phyloP scores from a whole-genome alignment of 2,329 filamentous ascomycete genomes.

The Alternaria atra region DNA sequence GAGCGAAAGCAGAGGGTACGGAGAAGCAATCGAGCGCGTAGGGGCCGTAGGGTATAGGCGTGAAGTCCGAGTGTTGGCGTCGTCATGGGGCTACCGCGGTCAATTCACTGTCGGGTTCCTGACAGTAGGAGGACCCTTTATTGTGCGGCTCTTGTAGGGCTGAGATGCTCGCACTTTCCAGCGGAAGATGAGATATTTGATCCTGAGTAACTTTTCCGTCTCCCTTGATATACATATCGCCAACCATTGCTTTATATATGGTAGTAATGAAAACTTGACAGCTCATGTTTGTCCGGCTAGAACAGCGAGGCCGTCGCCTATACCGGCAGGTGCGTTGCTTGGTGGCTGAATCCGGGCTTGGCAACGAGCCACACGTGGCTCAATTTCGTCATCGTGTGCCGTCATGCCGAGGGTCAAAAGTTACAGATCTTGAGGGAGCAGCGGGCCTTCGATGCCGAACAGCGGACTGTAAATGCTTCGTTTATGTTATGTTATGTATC shows the following conservation, averaged over 20 bases:
- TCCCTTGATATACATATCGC: neutral
- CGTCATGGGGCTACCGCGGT: constrained; percentile 15
- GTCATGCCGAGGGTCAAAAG: constrained; percentile 7
- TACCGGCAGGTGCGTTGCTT: constrained; percentile 5
- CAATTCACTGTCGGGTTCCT: constrained; percentile 14
- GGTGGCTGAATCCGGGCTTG: constrained; percentile 12
- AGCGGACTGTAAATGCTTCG: neutral
- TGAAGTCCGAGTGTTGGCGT: constrained; percentile 7
- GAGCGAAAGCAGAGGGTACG: neutral
- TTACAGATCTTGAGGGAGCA: neutral
- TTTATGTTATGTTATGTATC: neutral
- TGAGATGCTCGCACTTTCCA: neutral
- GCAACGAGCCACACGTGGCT: constrained; percentile 17
- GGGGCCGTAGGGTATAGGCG: constrained; percentile 3
- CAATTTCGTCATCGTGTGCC: constrained; percentile 9
- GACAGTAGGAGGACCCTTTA: constrained; percentile 12
- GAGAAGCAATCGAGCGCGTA: constrained; percentile 9
- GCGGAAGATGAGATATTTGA: neutral
- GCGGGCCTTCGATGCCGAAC: neutral
- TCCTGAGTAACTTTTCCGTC: neutral
- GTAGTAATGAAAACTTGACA: neutral
- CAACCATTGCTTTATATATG: neutral
- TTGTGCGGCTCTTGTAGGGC: constrained; percentile 18
- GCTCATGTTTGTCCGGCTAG: constrained; percentile 3
- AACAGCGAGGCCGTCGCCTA: constrained; percentile 4